A percentile compares a stretch with the other conserved stretches of the same genome.
phyloP scores from a whole-genome alignment of 1,139 yeast species.

The Saccharomycopsis phalli region DNA sequence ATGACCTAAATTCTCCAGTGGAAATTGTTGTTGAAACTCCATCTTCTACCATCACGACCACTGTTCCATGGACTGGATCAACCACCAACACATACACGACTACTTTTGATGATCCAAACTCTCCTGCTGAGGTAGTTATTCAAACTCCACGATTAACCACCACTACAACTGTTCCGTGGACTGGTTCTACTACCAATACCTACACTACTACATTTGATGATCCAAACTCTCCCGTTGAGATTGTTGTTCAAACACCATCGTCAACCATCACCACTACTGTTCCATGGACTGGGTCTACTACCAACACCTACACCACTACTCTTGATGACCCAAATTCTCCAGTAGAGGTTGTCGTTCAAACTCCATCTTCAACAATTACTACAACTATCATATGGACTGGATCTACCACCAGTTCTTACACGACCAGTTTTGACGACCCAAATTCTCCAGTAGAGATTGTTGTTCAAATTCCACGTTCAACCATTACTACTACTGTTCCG shows the following conservation, averaged over 20 bases:
- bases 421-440: background rate
- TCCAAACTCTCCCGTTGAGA: constrained; percentile 5
- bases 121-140: background rate
- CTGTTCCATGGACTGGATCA: constrained; percentile 4
- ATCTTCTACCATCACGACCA: constrained; percentile 1
- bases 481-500: background rate
- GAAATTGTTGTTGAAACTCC: constrained; percentile 3
- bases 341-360: constrained; percentile 3
- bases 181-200: constrained; percentile 8
- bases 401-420: constrained; percentile 1
- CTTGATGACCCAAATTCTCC: background rate
- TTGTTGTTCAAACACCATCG: constrained; percentile 4
- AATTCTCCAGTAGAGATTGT: background rate
- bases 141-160: constrained; percentile 12
- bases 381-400: constrained; percentile 3
- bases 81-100: background rate
- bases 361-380: constrained; percentile 3
- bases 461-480: constrained; percentile 32
- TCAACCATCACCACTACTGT: constrained; percentile 5
- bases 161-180: constrained; percentile 3
- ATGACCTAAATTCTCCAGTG: background rate
- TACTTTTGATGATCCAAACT: background rate
- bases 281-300: background rate
- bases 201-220: background rate
- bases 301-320: constrained; percentile 1